Percentiles rank a stretch among this genome's conserved stretches.
These are phyloP conservation scores for Euphorbia peplus DNA, from an alignment of 345 rosid species.

Conservation along the genomic window DNA sequence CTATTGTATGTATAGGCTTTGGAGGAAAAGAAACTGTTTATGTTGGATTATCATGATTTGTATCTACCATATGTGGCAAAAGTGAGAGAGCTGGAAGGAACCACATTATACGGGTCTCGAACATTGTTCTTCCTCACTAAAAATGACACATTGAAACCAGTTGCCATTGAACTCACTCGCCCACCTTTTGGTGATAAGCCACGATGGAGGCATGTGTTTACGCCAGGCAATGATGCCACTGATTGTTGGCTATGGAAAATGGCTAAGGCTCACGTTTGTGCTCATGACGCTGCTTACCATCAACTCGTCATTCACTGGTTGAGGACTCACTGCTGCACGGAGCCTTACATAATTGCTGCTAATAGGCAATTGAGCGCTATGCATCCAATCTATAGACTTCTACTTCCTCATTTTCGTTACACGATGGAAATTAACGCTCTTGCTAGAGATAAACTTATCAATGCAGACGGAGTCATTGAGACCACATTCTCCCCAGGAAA, in stretches of 20 bases:
- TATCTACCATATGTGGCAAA: slow-evolving; percentile 58
- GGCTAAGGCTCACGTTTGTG: slow-evolving; percentile 62
- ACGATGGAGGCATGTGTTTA: slow-evolving; percentile 59
- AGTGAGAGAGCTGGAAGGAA: slow-evolving; percentile 46
- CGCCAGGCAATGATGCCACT: slow-evolving; percentile 42
- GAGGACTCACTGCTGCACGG: slow-evolving; percentile 47
- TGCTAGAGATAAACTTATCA: slow-evolving; percentile 58
- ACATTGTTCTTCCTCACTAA: slow-evolving; percentile 55
- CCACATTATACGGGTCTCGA: slow-evolving; percentile 63
- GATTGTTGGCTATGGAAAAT: slow-evolving; percentile 66
- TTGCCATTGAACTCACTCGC: slow-evolving; percentile 64
- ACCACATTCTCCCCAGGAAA: slow-evolving; percentile 49
- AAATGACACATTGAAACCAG: slow-evolving; percentile 47
- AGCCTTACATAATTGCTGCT: slow-evolving; percentile 70
- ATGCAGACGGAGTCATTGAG: slow-evolving; percentile 64
- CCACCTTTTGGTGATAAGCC: slow-evolving; percentile 51
- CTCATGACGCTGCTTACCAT: slow-evolving; percentile 64
- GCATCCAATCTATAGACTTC: slow-evolving; percentile 61
- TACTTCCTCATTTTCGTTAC: slow-evolving; percentile 75
- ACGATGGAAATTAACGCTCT: slow-evolving; percentile 75
- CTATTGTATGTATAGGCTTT: slow-evolving; percentile 18
- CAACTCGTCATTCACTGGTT: slow-evolving; percentile 67
- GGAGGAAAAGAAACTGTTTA: slow-evolving; percentile 34
- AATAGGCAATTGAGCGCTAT: slow-evolving; percentile 61
- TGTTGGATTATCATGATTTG: slow-evolving; percentile 58